Base-by-base conservation (phyloP, 2,329 filamentous ascomycete genomes). In the Botrytis cinerea region DNA sequence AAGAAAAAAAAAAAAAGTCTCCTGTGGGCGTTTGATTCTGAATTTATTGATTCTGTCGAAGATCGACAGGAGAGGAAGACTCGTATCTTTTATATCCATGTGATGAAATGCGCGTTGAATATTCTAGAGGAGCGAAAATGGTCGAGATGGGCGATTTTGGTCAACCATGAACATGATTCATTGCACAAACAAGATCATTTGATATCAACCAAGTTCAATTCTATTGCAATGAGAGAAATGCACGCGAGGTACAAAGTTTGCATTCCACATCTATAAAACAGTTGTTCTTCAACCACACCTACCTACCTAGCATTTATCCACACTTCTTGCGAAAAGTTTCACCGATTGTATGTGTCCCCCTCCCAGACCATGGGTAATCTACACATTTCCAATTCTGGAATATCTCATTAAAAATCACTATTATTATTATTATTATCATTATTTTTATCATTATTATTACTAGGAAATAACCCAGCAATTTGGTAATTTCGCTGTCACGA, bases 151-250 rank as follows among this genome's bases (percentile, higher is more conserved):
- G 4, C 48, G 48, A 51, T n/a, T n/a, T n/a, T 14, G 3, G 6
- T n/a, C 48, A 14, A n/a, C 4, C 46, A 2, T n/a, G 22, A 28
- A 28, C 28, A 51, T 51, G 25, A 25, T 51, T 48, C 8, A 25
- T 25, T 1, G 46, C 22, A n/a, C 22, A 51, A 51, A 51, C 9
- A n/a, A 25, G 25, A 6, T 6, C 46, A n/a, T n/a, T 14, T 1
- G 2, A n/a, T n/a, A 2, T 1, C 4, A 0, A 25, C 4, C 4
- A 0, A 25, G 0, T 51, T 25, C 22, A 25, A 51, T 6, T 25
- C 46, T 51, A 25, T 1, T n/a, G 46, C 22, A 51, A 51, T 5
- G 14, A 2, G 12, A 25, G 0, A 4, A n/a, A 5, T 14, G 14
- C 22, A 51, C 25, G 22, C 14, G 1, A 5, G 25, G 7, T 25